Percentiles rank a stretch among this genome's conserved stretches.
Conservation (phyloP, 441 rosid genomes). For the Populus hybrid region DNA sequence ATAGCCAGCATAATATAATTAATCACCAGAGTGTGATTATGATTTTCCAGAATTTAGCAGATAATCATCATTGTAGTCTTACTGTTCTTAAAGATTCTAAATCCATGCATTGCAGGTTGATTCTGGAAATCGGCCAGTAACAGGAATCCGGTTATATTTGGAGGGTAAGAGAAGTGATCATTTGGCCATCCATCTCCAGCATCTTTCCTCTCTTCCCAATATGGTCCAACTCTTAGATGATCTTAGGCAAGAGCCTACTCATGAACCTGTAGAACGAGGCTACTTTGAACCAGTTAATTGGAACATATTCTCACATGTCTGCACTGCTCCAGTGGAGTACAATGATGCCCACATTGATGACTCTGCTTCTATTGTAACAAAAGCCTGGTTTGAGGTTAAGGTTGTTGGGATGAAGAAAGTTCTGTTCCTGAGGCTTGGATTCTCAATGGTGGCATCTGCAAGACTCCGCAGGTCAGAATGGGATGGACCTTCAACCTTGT, state of each 20-base stretch:
- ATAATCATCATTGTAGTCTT: conserved; percentile 1
- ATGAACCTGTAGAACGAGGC: conserved; percentile 53
- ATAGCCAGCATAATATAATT: neutral
- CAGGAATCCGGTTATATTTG: conserved; percentile 80
- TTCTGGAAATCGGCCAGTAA: conserved; percentile 74
- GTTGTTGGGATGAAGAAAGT: conserved; percentile 77
- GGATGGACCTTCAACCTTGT: conserved; percentile 63
- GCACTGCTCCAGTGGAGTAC: conserved; percentile 77
- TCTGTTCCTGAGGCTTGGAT: conserved; percentile 83
- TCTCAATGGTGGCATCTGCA: conserved; percentile 64
- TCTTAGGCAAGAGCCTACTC: conserved; percentile 40
- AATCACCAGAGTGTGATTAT: neutral
- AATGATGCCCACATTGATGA: conserved; percentile 61
- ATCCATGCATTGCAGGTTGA: conserved; percentile 53
- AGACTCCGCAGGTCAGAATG: conserved; percentile 70
- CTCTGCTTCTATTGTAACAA: conserved; percentile 71
- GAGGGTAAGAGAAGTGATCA: conserved; percentile 91
- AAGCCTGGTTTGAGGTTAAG: conserved; percentile 92
- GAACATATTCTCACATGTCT: conserved; percentile 90
- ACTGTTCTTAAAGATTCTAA: neutral
- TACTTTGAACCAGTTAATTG: conserved; percentile 86
- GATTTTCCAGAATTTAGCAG: neutral
- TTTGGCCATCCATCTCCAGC: conserved; percentile 88
- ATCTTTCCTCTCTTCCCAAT: conserved; percentile 64
- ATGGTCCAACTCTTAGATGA: conserved; percentile 60